Conservation (phyloP, 2,329 filamentous ascomycete genomes). For the Knufia fluminis region DNA sequence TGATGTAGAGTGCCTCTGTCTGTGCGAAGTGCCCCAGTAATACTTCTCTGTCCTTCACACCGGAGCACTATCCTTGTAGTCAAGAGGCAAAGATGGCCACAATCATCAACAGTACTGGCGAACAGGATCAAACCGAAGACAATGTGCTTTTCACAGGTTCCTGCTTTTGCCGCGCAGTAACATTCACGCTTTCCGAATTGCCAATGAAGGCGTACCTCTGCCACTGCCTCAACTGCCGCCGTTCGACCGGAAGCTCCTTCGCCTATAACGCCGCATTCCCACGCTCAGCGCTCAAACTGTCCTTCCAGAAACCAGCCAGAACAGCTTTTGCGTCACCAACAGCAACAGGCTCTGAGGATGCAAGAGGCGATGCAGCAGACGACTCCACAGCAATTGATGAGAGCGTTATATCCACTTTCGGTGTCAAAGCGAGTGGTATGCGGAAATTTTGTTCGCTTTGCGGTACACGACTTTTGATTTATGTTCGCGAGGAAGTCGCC, state of each 20-base stretch:
- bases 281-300: not conserved
- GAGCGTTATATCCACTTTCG: not conserved
- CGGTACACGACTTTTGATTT: not conserved
- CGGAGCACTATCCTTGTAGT: not conserved
- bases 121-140: too few species aligned
- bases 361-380: not conserved
- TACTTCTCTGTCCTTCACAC: too few species aligned
- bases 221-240: not conserved
- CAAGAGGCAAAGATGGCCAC: not conserved
- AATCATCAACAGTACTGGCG: not conserved
- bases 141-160: not conserved
- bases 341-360: not conserved
- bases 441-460: not conserved
- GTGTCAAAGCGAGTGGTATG: not conserved
- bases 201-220: not conserved
- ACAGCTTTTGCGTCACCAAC: not conserved
- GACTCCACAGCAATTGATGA: not conserved
- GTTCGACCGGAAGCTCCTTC: not conserved
- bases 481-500: not conserved
- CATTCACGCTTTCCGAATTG: not conserved
- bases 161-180: not conserved
- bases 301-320: not conserved
- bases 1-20: too few species aligned
- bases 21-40: too few species aligned
- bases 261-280: constrained; percentile 4